A percentile compares a stretch with the other conserved stretches of the same genome.
Evolutionary conservation across 345 rosid species (phyloP).

Genomic region (Ceriops tagal): DNA sequence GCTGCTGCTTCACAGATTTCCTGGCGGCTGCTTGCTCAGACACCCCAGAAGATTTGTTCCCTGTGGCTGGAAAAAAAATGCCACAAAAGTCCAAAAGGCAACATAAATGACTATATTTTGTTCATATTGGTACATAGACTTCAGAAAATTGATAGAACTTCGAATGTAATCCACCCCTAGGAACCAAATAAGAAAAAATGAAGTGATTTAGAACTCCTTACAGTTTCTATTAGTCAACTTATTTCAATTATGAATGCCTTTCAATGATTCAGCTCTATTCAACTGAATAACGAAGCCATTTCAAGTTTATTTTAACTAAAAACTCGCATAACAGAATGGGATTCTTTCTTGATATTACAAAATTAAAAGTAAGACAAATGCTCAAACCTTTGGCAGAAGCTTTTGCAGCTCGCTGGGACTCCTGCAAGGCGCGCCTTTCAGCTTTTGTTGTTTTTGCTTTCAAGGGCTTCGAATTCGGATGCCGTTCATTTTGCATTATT

Average conservation of each 20-base stretch:
- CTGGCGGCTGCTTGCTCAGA: slow-evolving; percentile 12
- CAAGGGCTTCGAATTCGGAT: slow-evolving; percentile 12
- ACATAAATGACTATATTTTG: not conserved
- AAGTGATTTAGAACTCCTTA: too few relatives aligned
- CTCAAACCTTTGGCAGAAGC: slow-evolving; percentile 31
- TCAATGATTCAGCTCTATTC: too few relatives aligned
- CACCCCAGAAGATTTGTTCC: slow-evolving; percentile 27
- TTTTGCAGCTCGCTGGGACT: slow-evolving; percentile 32
- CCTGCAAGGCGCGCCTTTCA: slow-evolving; percentile 36
- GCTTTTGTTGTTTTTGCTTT: slow-evolving; percentile 27
- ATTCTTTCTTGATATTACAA: not conserved
- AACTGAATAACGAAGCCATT: not conserved
- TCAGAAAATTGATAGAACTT: too few relatives aligned
- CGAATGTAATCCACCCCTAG: too few relatives aligned
- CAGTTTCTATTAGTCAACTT: too few relatives aligned
- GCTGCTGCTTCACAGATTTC: slow-evolving; percentile 19
- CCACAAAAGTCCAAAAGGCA: not conserved
- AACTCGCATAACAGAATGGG: not conserved
- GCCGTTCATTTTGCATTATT: slow-evolving; percentile 9
- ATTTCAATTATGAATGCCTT: too few relatives aligned
- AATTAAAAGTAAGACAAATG: not conserved
- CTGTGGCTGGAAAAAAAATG: slow-evolving; percentile 27
- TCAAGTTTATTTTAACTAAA: not conserved
- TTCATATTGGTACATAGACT: not conserved
- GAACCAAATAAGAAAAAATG: too few relatives aligned